phyloP scores from a whole-genome alignment of 176 grass and related monocot genomes.

The Ensete glaucum region DNA sequence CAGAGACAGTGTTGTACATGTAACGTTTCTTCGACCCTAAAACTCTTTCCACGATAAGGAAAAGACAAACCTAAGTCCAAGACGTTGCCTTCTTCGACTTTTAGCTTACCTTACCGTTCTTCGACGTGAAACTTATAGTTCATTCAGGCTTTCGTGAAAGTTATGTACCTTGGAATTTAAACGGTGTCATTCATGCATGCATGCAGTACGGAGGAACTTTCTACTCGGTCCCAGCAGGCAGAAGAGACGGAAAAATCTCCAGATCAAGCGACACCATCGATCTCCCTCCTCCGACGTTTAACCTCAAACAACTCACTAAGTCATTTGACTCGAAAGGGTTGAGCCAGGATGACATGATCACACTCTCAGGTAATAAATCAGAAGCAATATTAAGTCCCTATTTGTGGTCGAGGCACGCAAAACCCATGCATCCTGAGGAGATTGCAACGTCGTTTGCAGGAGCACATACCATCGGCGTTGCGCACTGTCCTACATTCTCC shows the following conservation, averaged over 20 bases:
- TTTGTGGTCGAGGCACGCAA: too few relatives aligned
- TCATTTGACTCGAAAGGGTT: conserved; percentile 59
- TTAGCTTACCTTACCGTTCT: too few relatives aligned
- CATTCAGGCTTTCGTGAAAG: too few relatives aligned
- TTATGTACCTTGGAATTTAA: neutral
- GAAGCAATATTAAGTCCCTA: too few relatives aligned
- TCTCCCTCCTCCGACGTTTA: conserved; percentile 48
- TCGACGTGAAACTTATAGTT: too few relatives aligned
- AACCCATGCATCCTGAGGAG: too few relatives aligned
- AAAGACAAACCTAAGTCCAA: too few relatives aligned
- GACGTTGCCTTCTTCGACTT: too few relatives aligned
- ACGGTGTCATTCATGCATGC: neutral
- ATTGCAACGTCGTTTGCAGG: conserved; percentile 22
- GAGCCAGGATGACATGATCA: conserved; percentile 53
- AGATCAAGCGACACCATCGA: conserved; percentile 47
- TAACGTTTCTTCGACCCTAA: too few relatives aligned
- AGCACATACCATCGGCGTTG: conserved; percentile 70
- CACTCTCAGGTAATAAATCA: conserved; percentile 42
- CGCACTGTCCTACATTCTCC: conserved; percentile 78
- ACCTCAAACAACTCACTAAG: conserved; percentile 43
- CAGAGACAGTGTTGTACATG: conserved; percentile 30
- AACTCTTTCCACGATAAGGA: too few relatives aligned
- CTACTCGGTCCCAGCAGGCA: conserved; percentile 58
- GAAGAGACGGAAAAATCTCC: conserved; percentile 53
- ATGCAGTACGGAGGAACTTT: conserved; percentile 53